Evolutionary conservation across 2,329 filamentous ascomycete genomes (phyloP), one percentile per base, ranked within the genome.

Genomic region (Xylaria multiplex): DNA sequence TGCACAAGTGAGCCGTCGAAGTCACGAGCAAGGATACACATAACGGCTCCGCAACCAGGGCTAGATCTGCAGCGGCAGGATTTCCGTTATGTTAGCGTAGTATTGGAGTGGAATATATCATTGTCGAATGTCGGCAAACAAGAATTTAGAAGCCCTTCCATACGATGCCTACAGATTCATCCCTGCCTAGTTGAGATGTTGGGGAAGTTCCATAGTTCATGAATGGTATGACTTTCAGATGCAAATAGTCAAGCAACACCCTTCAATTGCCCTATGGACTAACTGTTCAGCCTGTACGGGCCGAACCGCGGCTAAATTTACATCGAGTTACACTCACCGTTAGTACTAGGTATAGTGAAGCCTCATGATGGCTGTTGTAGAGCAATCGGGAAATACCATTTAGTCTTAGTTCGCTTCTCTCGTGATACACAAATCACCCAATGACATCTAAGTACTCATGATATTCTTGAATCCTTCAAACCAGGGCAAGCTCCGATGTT

Each of bases 121-220:
- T 35, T 27, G 35, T 63, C 22, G 22, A 22, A 50, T 6, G 52
- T 61, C 46, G 62, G 62, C 57, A 56, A 60, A 30, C 57, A 56
- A 13, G 35, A 52, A 56, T 61, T 60, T 65, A 50, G 37, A 61
- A 61, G 2, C 30, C 53, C 13, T 55, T 62, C 46, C 35, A 62
- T 40, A 65, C 63, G 63, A 65, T 24, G 30, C 63, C 30, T 19
- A 7, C 63, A 65, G 58, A 13, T n/a, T 48, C 16, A 60, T 56
- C 57, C 62, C 43, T 54, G 30, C 52, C 42, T 24, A 11, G 27
- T 24, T 22, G 35, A 62, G 45, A 57, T 52, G 16, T 16, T 61
- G 53, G 58, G 58, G 62, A 48, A 65, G 45, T 30, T 57, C 45
- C 49, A 35, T 40, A 58, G 49, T 30, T 37, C 37, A 16, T 45